Conservation (phyloP, 2,329 filamentous ascomycete genomes). For the Sporothrix brasiliensis region DNA sequence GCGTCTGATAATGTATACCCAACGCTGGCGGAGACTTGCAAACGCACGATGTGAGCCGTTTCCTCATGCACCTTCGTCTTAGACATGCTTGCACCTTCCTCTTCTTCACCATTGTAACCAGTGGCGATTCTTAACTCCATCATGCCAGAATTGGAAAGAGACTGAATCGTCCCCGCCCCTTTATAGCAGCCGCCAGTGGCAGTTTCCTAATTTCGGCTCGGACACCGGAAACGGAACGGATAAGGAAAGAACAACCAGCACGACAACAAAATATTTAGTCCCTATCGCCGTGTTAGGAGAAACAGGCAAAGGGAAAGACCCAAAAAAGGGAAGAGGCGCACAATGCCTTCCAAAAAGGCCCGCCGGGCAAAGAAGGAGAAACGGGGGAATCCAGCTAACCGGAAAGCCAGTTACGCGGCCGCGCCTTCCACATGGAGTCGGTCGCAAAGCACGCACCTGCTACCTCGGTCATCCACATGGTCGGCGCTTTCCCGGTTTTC, state of each 20-base stretch:
- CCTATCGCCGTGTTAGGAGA: neutral
- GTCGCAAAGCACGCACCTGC: constrained; percentile 2
- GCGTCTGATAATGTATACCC: neutral
- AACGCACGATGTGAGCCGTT: neutral
- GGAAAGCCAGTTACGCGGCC: neutral
- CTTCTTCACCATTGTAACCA: no score
- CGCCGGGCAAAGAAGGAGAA: constrained; percentile 6
- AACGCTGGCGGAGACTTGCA: neutral
- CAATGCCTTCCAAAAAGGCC: neutral
- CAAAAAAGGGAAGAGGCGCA: neutral
- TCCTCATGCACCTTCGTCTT: neutral
- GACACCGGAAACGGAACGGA: neutral
- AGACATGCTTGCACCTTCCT: neutral
- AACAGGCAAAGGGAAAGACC: neutral
- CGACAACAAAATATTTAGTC: neutral
- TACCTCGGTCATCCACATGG: neutral
- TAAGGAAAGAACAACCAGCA: neutral
- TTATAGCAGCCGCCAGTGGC: neutral
- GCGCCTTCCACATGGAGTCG: constrained; percentile 22
- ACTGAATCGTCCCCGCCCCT: neutral
- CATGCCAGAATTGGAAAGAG: neutral
- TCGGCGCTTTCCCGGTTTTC: neutral
- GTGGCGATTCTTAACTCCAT: neutral
- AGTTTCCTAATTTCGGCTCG: neutral
- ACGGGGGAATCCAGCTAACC: neutral